Conservation (phyloP, 108 stramenopile species). For the Cyclotella baltica region DNA sequence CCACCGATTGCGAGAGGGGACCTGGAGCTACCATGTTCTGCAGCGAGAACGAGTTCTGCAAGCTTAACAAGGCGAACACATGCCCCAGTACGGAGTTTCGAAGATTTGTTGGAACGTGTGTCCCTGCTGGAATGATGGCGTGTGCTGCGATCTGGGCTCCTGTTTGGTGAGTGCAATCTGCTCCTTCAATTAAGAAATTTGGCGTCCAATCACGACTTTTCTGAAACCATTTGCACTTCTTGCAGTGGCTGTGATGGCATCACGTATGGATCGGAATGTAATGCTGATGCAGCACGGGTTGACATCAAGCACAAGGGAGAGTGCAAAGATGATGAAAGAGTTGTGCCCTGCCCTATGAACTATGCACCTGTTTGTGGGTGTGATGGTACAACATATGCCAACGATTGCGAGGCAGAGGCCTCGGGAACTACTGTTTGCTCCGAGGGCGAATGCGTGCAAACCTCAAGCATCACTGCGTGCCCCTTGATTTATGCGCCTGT, state of each 20-base stretch:
- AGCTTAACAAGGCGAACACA: slow-evolving; percentile 1
- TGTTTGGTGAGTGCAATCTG: neutral
- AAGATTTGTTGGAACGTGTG: slow-evolving; percentile 9
- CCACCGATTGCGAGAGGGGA: slow-evolving; percentile 9
- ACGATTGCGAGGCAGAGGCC: neutral
- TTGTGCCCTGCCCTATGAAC: neutral
- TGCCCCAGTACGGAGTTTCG: neutral
- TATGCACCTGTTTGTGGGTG: slow-evolving; percentile 12
- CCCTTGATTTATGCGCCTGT: neutral
- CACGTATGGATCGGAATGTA: slow-evolving; percentile 12
- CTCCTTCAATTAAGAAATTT: neutral
- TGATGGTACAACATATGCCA: neutral
- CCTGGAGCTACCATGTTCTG: neutral
- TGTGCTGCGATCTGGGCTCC: neutral
- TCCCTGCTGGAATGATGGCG: neutral
- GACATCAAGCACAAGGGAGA: slow-evolving; percentile 20
- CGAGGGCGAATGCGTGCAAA: neutral
- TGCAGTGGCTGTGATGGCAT: slow-evolving; percentile 17
- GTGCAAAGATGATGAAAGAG: slow-evolving; percentile 10
- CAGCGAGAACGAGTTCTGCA: slow-evolving; percentile 1
- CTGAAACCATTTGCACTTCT: neutral
- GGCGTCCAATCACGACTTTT: neutral
- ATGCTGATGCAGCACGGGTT: neutral
- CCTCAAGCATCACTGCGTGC: no score
- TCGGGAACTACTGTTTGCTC: neutral